These are phyloP conservation scores for Termitomyces sp. DNA, from an alignment of 768 basidiomycete species.

Conservation along the genomic window DNA sequence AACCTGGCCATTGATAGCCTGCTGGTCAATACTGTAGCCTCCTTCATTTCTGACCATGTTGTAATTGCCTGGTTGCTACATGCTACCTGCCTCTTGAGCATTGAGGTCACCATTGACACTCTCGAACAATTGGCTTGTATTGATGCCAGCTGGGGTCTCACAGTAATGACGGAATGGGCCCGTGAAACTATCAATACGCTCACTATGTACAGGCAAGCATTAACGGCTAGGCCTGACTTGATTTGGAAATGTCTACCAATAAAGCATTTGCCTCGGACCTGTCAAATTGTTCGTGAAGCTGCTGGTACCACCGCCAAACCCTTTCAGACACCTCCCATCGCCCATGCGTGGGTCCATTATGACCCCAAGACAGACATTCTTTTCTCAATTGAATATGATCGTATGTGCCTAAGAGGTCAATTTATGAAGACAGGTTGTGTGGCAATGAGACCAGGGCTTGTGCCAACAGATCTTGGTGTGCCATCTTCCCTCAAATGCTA, in stretches of 20 bases:
- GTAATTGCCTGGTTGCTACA: slow-evolving; percentile 4
- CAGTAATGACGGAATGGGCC: not conserved
- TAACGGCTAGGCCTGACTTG: not conserved
- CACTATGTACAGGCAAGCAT: not conserved
- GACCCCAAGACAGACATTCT: slow-evolving; percentile 1
- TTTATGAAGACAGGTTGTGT: slow-evolving; percentile 5
- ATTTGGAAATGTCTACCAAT: slow-evolving; percentile 2
- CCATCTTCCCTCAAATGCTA: not conserved
- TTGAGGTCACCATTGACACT: not conserved
- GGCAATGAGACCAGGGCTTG: not conserved
- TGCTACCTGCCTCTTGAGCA: not conserved
- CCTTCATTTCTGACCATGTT: not conserved
- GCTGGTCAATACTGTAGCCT: not conserved
- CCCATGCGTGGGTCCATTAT: slow-evolving; percentile 7
- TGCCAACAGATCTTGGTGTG: not conserved
- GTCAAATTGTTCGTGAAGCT: not conserved
- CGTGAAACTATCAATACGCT: not conserved
- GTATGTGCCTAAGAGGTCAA: not conserved
- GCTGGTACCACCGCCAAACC: not conserved
- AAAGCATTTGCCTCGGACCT: not conserved
- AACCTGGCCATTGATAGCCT: not conserved
- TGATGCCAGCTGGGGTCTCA: not conserved
- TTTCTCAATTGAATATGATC: not conserved
- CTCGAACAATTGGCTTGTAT: not conserved
- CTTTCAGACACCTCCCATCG: not conserved